These are phyloP conservation scores for Sclerotinia minor DNA, from an alignment of 2,329 filamentous ascomycete genomes.

Conservation along the genomic window DNA sequence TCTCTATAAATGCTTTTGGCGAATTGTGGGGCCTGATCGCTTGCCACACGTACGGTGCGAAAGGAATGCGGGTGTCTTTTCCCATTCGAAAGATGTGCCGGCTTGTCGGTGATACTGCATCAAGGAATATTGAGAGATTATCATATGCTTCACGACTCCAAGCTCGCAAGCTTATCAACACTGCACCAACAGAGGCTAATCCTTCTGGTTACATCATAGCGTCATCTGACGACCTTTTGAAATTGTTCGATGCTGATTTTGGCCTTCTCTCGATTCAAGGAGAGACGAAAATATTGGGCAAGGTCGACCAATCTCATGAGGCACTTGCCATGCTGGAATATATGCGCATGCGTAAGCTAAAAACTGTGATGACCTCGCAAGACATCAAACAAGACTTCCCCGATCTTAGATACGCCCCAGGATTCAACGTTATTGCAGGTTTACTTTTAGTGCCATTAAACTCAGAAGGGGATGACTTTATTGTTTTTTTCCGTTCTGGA, in stretches of 20 bases:
- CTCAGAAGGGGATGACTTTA: conserved; percentile 75
- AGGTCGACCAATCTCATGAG: conserved; percentile 75
- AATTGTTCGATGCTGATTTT: conserved; percentile 83
- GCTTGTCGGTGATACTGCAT: conserved; percentile 80
- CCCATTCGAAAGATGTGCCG: conserved; percentile 91
- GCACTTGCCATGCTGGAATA: conserved; percentile 83
- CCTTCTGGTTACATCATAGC: conserved; percentile 89
- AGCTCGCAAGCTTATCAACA: conserved; percentile 85
- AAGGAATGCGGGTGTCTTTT: conserved; percentile 88
- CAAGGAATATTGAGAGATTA: conserved; percentile 81
- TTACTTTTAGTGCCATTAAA: conserved; percentile 81
- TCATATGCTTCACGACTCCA: conserved; percentile 84
- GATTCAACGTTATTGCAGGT: conserved; percentile 76
- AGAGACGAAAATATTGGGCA: conserved; percentile 85
- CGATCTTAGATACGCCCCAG: conserved; percentile 75
- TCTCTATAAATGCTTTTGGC: conserved; percentile 83
- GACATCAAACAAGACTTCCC: conserved; percentile 77
- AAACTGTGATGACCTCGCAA: conserved; percentile 74
- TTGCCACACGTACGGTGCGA: conserved; percentile 75
- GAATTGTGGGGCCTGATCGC: conserved; percentile 87
- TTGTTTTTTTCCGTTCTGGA: conserved; percentile 83
- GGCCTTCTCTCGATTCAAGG: conserved; percentile 80
- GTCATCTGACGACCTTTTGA: conserved; percentile 81
- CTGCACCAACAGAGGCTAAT: conserved; percentile 75
- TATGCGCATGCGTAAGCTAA: conserved; percentile 71